Percentiles rank a stretch among this genome's conserved stretches.
Evolutionary conservation across 2,329 filamentous ascomycete species (phyloP).

Genomic region (Triangularia verruculosa): DNA sequence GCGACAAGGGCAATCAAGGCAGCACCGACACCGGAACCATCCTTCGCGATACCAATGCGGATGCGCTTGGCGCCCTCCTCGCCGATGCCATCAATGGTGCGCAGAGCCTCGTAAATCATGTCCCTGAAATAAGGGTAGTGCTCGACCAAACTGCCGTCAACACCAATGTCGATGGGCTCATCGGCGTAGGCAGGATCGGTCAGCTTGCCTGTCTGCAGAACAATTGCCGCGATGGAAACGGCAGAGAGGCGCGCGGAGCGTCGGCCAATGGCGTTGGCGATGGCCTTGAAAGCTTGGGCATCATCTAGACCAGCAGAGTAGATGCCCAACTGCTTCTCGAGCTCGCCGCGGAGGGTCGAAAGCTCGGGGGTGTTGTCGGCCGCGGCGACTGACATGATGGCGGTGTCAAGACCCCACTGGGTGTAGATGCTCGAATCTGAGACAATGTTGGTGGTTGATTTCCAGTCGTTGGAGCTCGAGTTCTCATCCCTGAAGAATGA

Average conservation of each 20-base stretch:
- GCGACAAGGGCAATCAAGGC: constrained; percentile 92
- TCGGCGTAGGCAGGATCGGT: constrained; percentile 54
- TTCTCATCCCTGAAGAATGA: constrained; percentile 75
- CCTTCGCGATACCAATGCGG: constrained; percentile 93
- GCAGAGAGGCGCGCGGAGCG: constrained; percentile 85
- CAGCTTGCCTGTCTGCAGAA: constrained; percentile 76
- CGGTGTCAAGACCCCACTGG: constrained; percentile 88
- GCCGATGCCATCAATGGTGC: constrained; percentile 74
- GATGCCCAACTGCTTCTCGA: constrained; percentile 74
- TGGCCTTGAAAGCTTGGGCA: constrained; percentile 79
- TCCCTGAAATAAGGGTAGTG: constrained; percentile 92
- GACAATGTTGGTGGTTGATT: constrained; percentile 67
- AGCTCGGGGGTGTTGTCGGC: constrained; percentile 73
- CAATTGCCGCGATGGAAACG: constrained; percentile 80
- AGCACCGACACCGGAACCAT: constrained; percentile 92
- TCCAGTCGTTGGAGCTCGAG: constrained; percentile 66
- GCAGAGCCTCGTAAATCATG: constrained; percentile 79
- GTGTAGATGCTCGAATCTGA: constrained; percentile 66
- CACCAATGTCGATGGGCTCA: constrained; percentile 81
- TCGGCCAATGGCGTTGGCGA: constrained; percentile 80
- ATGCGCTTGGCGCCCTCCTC: constrained; percentile 77
- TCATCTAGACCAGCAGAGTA: constrained; percentile 77
- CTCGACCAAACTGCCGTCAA: constrained; percentile 91
- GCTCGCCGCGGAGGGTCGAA: constrained; percentile 69
- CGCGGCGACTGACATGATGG: constrained; percentile 82